Evolutionary conservation across 1,139 yeast species (phyloP).

Genomic region (Wickerhamomyces sp.): DNA sequence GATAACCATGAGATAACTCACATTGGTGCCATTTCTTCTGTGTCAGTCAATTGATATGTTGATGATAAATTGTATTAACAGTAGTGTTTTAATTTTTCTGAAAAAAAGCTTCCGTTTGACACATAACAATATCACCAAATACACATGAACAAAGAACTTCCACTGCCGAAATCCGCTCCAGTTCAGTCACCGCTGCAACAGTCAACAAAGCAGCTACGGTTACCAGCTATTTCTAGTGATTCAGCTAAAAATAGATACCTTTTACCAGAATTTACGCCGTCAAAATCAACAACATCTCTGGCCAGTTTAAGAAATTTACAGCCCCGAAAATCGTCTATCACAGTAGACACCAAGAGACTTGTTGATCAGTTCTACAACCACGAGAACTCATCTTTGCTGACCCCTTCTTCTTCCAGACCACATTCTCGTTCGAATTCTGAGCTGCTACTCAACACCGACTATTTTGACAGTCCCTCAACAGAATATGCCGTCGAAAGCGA

Average conservation of each 20-base stretch:
- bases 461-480: background rate
- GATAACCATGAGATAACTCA: constrained; percentile 4
- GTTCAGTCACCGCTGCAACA: constrained; percentile 13
- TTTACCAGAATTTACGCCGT: background rate
- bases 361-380: constrained; percentile 19
- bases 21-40: constrained; percentile 15
- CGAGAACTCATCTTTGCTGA: background rate
- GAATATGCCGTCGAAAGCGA: no score
- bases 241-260: background rate
- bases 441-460: background rate
- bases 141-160: constrained; percentile 6
- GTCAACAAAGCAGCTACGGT: constrained; percentile 13
- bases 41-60: background rate
- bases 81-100: no score
- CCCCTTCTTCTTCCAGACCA: background rate
- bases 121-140: background rate
- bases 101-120: background rate
- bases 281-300: background rate
- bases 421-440: background rate
- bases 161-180: constrained; percentile 13
- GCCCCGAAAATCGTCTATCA: constrained; percentile 3
- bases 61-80: background rate
- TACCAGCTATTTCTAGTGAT: constrained; percentile 5
- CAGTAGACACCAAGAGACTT: constrained; percentile 11
- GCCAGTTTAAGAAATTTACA: background rate